phyloP scores from a whole-genome alignment of 208 protist genomes.

The Leishmania braziliensis region DNA sequence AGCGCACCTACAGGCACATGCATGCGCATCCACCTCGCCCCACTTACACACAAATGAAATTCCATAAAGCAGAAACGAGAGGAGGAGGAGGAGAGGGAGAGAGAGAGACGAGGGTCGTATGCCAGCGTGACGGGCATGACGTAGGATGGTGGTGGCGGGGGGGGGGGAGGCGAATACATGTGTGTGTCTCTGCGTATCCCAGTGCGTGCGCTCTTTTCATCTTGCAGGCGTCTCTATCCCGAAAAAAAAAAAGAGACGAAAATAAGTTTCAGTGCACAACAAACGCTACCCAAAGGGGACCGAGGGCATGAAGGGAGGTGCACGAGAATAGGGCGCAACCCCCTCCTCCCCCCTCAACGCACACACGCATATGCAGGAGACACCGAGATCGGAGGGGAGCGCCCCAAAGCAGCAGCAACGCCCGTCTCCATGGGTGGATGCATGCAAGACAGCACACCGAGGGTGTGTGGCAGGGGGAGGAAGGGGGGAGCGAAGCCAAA shows the following conservation, averaged over 20 bases:
- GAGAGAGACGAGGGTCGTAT: constrained; percentile 1
- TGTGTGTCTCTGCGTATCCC: neutral
- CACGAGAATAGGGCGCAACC: neutral
- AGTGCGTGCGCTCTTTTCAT: neutral
- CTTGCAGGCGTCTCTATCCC: too few relatives aligned
- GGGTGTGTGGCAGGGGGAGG: neutral
- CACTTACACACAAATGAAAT: constrained; percentile 3
- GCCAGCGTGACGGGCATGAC: neutral
- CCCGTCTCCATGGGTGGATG: neutral
- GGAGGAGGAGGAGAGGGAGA: neutral
- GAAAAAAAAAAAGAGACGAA: too few relatives aligned
- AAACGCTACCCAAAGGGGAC: neutral
- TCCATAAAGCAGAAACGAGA: neutral
- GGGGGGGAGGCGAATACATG: too few relatives aligned
- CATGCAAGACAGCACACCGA: neutral
- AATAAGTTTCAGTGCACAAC: too few relatives aligned
- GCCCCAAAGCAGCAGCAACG: neutral
- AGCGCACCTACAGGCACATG: too few relatives aligned
- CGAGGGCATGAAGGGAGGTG: neutral
- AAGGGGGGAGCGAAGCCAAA: neutral
- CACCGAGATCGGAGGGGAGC: neutral
- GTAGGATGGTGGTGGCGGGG: neutral
- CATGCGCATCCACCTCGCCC: too few relatives aligned
- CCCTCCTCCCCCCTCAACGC: too few relatives aligned
- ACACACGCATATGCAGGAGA: neutral